Base-by-base conservation (phyloP, 768 basidiomycete species). In the Termitomyces sp. region DNA sequence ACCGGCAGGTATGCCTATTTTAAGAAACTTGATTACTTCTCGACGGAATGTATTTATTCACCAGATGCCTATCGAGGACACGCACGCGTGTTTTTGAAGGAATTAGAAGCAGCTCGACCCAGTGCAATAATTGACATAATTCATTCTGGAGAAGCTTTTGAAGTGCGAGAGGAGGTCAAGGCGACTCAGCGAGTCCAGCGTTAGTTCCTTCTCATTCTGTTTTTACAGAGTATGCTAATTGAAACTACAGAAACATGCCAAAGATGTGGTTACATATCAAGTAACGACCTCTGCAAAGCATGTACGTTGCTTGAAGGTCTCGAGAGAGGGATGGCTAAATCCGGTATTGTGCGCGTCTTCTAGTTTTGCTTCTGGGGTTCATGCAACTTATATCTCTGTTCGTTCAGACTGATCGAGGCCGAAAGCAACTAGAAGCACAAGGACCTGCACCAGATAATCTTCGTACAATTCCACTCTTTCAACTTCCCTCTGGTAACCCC, bases 11-110 rank as follows among this genome's bases (percentile, higher is more conserved):
- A 98, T 70, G 96, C 96, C 9, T 98, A 99, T 73, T 98, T 98
- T 79, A 98, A 96, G 78, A 97, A 98, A 72, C 80, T 99, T 22
- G 95, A 98, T 68, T 99, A 99, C 72, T 98, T 97, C 73, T 98
- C 95, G 2, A 99, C 96, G 8, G 97, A 99, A 69, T 99, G 97
- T 70, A 98, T 98, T 64, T 99, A 99, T 71, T 95, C 94, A 4
- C 96, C 97, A 9, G 97, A 98, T 69, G 97, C 97, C 5, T 99
- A 99, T 70, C 89, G 97, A 8, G 97, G 97, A 0, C 95, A 98
- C 68, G 94, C 97, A 1, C 82, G 97, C 49, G 85, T 84, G 0
- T 96, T 98, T 65, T 81, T 99, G 39, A 99, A 99, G 72, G 93
- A 97, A 62, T 79, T 98, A 15, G 97, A 99, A 75, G 92, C 89